These are phyloP conservation scores for Butyriboletus appendiculatus DNA, from an alignment of 1,284 basidiomycete species.

Conservation along the genomic window DNA sequence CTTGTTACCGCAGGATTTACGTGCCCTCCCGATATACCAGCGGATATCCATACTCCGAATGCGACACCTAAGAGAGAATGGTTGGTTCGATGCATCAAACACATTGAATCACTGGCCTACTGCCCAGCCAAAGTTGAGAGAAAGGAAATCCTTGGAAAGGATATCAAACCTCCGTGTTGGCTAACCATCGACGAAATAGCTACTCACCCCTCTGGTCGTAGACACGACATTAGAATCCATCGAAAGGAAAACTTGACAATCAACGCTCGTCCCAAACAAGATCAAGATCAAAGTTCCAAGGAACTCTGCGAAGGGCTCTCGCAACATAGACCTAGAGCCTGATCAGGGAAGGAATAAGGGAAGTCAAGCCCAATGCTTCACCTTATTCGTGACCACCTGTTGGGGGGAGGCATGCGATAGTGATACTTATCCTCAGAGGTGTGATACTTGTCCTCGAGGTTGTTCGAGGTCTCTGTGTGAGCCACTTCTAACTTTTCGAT, in stretches of 20 bases:
- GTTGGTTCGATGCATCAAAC: slow-evolving; percentile 1
- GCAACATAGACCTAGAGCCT: slow-evolving; percentile 39
- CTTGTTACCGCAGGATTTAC: slow-evolving; percentile 66
- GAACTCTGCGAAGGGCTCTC: slow-evolving; percentile 67
- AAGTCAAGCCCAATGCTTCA: slow-evolving; percentile 20
- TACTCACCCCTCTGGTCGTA: slow-evolving; percentile 56
- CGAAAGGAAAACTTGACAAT: slow-evolving; percentile 63
- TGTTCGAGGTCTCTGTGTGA: background rate
- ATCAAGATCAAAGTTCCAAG: slow-evolving; percentile 62
- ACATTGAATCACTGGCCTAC: slow-evolving; percentile 40
- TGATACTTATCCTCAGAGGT: background rate
- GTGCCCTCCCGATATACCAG: slow-evolving; percentile 69
- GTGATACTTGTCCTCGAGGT: background rate
- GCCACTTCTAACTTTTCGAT: background rate
- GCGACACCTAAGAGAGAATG: slow-evolving; percentile 38
- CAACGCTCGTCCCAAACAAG: slow-evolving; percentile 60
- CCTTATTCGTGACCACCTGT: slow-evolving; percentile 55
- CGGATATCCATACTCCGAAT: slow-evolving; percentile 64
- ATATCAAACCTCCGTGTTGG: background rate
- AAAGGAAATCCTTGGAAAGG: slow-evolving; percentile 49
- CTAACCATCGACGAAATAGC: background rate
- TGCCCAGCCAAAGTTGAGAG: slow-evolving; percentile 65
- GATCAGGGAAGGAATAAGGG: slow-evolving; percentile 11
- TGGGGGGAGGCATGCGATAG: slow-evolving; percentile 31
- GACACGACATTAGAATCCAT: slow-evolving; percentile 47